These are phyloP conservation scores for Fusarium lateritium DNA, from an alignment of 2,329 filamentous ascomycete genomes.

Conservation along the genomic window DNA sequence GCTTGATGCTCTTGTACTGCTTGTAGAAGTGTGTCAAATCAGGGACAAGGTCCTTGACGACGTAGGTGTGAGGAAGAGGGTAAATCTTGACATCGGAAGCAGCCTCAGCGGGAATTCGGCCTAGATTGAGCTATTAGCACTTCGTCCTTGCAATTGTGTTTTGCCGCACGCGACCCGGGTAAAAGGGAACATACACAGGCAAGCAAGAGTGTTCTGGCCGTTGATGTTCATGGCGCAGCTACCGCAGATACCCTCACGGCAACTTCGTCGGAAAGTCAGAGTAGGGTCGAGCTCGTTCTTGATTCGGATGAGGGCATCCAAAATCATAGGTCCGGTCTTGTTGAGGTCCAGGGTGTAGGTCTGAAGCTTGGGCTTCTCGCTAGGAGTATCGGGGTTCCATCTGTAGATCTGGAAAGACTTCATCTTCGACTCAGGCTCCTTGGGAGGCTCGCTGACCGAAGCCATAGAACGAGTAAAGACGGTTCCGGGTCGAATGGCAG, in stretches of 20 bases:
- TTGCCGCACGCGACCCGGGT: constrained; percentile 45
- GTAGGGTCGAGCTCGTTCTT: constrained; percentile 99
- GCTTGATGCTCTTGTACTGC: constrained; percentile 99
- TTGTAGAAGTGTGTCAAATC: constrained; percentile 99
- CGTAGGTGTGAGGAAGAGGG: constrained; percentile 97
- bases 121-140: constrained; percentile 62
- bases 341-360: constrained; percentile 95
- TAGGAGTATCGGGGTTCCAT: constrained; percentile 95
- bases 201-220: constrained; percentile 97
- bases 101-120: constrained; percentile 91
- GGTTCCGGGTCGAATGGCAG: constrained; percentile 59
- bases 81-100: constrained; percentile 92
- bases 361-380: constrained; percentile 96
- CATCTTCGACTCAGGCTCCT: constrained; percentile 75
- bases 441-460: constrained; percentile 70
- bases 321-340: constrained; percentile 99
- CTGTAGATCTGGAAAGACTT: constrained; percentile 99
- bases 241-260: constrained; percentile 97
- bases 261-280: constrained; percentile 94
- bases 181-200: constrained; percentile 78
- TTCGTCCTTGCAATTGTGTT: constrained; percentile 36
- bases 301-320: constrained; percentile 96
- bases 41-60: constrained; percentile 98
- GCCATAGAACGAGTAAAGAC: constrained; percentile 68
- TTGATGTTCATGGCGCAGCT: constrained; percentile 99